Conservation (phyloP, 2,329 filamentous ascomycete genomes). For the Fusarium devonianum region DNA sequence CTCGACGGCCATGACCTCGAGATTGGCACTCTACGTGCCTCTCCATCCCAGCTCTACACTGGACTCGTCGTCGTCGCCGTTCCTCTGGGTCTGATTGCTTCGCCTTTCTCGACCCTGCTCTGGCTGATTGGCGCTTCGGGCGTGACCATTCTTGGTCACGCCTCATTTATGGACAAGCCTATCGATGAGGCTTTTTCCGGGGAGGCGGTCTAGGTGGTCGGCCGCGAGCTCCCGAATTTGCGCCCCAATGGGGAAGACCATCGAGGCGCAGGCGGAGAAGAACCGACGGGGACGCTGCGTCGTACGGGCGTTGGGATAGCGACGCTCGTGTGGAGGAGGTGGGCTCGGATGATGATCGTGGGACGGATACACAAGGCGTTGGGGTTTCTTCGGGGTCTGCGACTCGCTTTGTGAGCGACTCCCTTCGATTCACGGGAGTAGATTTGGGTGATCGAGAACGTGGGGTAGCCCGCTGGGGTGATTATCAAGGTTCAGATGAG, state of each 20-base stretch:
- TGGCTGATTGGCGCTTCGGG: conserved; percentile 97
- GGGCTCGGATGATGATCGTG: conserved; percentile 65
- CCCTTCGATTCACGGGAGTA: conserved; percentile 66
- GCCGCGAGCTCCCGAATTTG: conserved; percentile 96
- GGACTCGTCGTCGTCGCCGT: conserved; percentile 82
- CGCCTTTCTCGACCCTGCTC: conserved; percentile 82
- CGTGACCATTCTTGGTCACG: conserved; percentile 93
- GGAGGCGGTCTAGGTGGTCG: conserved; percentile 99
- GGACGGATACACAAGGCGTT: conserved; percentile 63
- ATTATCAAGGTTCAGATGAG: conserved; percentile 45
- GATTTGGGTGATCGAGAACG: conserved; percentile 58
- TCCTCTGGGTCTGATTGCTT: conserved; percentile 84
- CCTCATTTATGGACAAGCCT: conserved; percentile 94
- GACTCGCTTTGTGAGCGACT: conserved; percentile 65
- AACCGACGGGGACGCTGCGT: conserved; percentile 57
- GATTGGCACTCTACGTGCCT: conserved; percentile 81
- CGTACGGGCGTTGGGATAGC: conserved; percentile 47
- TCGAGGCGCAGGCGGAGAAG: conserved; percentile 82
- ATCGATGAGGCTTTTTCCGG: conserved; percentile 99
- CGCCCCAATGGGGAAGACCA: conserved; percentile 99
- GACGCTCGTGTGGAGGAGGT: conserved; percentile 69
- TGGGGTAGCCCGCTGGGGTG: conserved; percentile 49
- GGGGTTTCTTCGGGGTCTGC: conserved; percentile 55
- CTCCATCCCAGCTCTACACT: conserved; percentile 93
- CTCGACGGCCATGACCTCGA: conserved; percentile 89